These are phyloP conservation scores for Fusarium pseudonygamai DNA, from an alignment of 2,329 filamentous ascomycete genomes.

Conservation along the genomic window DNA sequence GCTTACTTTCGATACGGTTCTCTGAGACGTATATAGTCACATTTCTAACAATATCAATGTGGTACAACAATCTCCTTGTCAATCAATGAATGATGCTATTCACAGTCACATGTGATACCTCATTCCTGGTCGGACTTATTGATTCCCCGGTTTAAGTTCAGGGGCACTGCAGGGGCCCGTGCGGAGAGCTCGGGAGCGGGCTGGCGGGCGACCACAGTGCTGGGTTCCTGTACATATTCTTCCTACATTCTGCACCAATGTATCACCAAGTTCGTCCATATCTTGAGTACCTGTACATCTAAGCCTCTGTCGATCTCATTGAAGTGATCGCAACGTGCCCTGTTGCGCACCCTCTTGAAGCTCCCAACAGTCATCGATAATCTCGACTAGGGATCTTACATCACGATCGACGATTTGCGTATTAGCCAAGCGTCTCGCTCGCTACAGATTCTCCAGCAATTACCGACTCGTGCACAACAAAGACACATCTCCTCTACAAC, in stretches of 20 bases:
- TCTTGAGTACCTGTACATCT: slow-evolving; percentile 21
- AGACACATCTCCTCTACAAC: slow-evolving; percentile 9
- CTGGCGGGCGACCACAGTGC: slow-evolving; percentile 4
- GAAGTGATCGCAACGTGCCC: slow-evolving; percentile 32
- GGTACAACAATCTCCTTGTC: not conserved
- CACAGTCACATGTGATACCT: slow-evolving; percentile 21
- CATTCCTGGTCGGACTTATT: slow-evolving; percentile 15
- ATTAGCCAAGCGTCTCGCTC: slow-evolving; percentile 32
- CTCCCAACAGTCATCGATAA: slow-evolving; percentile 39
- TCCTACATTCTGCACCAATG: not conserved
- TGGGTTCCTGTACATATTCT: slow-evolving; percentile 17
- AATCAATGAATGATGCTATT: slow-evolving; percentile 9
- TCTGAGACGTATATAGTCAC: not conserved
- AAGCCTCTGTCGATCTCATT: slow-evolving; percentile 18
- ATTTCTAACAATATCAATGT: not conserved
- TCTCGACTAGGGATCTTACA: slow-evolving; percentile 30
- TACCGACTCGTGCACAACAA: slow-evolving; percentile 3
- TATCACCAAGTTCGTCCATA: not conserved
- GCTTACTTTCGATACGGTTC: too few relatives aligned
- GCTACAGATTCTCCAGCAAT: slow-evolving; percentile 15
- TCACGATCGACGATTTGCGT: slow-evolving; percentile 38
- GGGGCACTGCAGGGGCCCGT: slow-evolving; percentile 27
- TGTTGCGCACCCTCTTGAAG: slow-evolving; percentile 33
- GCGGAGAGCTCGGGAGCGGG: slow-evolving; percentile 29
- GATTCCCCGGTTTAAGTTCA: slow-evolving; percentile 30